A percentile compares a stretch with the other conserved stretches of the same genome.
These are phyloP conservation scores for Mollisiaceae sp. DNA, from an alignment of 2,329 filamentous ascomycete species.

Conservation along the genomic window DNA sequence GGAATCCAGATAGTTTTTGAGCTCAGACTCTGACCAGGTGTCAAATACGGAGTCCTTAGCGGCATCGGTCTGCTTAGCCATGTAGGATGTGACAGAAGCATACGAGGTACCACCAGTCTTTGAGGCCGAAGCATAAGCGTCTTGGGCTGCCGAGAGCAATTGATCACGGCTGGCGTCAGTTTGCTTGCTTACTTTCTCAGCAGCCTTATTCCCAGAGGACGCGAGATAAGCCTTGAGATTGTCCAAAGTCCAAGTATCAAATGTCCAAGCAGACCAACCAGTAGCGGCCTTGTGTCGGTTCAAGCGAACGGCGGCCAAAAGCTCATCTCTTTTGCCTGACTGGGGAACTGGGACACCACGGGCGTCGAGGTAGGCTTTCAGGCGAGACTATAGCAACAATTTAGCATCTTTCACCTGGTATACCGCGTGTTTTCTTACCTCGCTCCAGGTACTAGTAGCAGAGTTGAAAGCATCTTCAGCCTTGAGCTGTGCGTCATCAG, in stretches of 20 bases:
- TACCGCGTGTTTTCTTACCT: constrained; percentile 48
- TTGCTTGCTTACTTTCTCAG: constrained; percentile 65
- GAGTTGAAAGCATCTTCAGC: constrained; percentile 70
- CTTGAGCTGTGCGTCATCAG: constrained; percentile 67
- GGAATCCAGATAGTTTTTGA: constrained; percentile 80
- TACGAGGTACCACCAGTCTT: constrained; percentile 61
- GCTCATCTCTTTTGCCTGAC: constrained; percentile 71
- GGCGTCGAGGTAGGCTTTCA: constrained; percentile 80
- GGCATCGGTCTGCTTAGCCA: constrained; percentile 67
- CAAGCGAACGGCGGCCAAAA: constrained; percentile 75
- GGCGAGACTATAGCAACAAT: constrained; percentile 50
- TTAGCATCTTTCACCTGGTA: constrained; percentile 16
- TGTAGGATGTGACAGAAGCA: constrained; percentile 73
- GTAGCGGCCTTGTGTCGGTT: constrained; percentile 72
- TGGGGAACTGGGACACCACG: constrained; percentile 79
- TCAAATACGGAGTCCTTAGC: constrained; percentile 73
- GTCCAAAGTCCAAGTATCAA: constrained; percentile 76
- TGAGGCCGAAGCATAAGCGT: constrained; percentile 64
- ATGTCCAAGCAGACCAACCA: constrained; percentile 76
- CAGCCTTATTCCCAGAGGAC: constrained; percentile 57
- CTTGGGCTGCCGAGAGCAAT: constrained; percentile 67
- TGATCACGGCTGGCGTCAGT: constrained; percentile 74
- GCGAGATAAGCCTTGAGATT: constrained; percentile 67
- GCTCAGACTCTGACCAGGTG: constrained; percentile 69
- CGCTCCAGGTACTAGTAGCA: constrained; percentile 69